Evolutionary conservation across 306 rosid genomes (phyloP).

Genomic region (Vigna angularis): DNA sequence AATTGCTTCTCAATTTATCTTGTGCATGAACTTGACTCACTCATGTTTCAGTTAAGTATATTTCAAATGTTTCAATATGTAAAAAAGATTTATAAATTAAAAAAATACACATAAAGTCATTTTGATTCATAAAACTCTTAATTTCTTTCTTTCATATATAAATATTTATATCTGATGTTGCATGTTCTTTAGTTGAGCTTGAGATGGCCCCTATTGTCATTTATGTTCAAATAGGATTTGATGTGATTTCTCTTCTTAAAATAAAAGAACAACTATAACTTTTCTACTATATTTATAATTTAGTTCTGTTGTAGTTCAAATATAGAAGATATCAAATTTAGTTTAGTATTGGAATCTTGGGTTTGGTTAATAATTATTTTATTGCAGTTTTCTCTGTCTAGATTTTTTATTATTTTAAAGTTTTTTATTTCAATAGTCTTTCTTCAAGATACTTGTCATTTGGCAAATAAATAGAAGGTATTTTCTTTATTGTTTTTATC

Average conservation of each 20-base stretch:
- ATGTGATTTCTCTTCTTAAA: constrained; percentile 19
- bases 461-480: too few relatives aligned
- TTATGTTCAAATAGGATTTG: constrained; percentile 1
- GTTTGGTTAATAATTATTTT: too few relatives aligned
- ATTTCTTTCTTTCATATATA: too few relatives aligned
- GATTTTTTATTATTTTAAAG: too few relatives aligned
- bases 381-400: too few relatives aligned
- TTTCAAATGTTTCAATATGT: constrained; percentile 54
- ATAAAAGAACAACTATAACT: background rate
- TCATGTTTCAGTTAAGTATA: constrained; percentile 30
- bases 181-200: background rate
- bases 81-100: too few relatives aligned
- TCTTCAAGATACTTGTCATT: too few relatives aligned
- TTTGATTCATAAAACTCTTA: too few relatives aligned
- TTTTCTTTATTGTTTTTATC: too few relatives aligned
- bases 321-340: background rate
- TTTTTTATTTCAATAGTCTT: too few relatives aligned
- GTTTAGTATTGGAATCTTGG: constrained; percentile 50
- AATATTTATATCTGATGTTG: background rate
- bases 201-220: background rate
- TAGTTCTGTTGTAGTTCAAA: background rate
- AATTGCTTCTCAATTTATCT: constrained; percentile 44
- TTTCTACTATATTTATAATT: background rate
- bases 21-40: constrained; percentile 28
- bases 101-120: too few relatives aligned